Percentiles rank a stretch among this genome's conserved stretches.
phyloP scores from a whole-genome alignment of 768 basidiomycete species.

The Tricholoma flavovirens region DNA sequence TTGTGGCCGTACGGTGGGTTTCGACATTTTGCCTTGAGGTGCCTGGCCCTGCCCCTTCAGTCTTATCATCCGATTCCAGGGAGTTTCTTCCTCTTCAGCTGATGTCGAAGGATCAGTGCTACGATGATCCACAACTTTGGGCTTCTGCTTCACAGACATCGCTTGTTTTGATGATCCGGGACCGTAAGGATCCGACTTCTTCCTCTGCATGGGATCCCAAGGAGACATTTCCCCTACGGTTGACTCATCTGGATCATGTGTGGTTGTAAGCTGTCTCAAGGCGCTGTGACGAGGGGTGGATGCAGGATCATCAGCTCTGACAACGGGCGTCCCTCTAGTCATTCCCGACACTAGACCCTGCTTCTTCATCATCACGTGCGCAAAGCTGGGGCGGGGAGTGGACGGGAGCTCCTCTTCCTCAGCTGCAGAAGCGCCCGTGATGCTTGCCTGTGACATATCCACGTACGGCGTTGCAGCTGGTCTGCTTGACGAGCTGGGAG shows the following conservation, averaged over 20 bases:
- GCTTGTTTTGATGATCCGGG: not conserved
- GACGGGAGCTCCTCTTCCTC: not conserved
- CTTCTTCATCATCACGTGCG: constrained; percentile 2
- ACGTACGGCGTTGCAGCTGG: not conserved
- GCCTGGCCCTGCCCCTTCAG: constrained; percentile 1
- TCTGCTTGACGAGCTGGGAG: not conserved
- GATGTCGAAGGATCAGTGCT: not conserved
- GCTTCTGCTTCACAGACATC: not conserved
- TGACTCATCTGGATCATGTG: not conserved
- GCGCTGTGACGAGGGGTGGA: constrained; percentile 5
- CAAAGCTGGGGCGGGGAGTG: constrained; percentile 1
- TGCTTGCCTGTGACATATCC: not conserved
- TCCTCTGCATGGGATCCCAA: constrained; percentile 8
- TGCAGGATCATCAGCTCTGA: not conserved
- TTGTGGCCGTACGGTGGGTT: not conserved
- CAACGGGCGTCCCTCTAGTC: not conserved
- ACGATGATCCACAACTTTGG: not conserved
- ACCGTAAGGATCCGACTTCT: not conserved
- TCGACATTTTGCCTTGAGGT: not conserved
- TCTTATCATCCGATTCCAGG: constrained; percentile 7
- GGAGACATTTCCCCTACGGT: constrained; percentile 1
- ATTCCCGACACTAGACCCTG: not conserved
- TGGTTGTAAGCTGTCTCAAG: not conserved
- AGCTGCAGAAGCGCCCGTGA: not conserved
- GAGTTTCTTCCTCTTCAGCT: constrained; percentile 3